Conservation (phyloP, 2,329 filamentous ascomycete species). For the Calcarisporium arbuscula region DNA sequence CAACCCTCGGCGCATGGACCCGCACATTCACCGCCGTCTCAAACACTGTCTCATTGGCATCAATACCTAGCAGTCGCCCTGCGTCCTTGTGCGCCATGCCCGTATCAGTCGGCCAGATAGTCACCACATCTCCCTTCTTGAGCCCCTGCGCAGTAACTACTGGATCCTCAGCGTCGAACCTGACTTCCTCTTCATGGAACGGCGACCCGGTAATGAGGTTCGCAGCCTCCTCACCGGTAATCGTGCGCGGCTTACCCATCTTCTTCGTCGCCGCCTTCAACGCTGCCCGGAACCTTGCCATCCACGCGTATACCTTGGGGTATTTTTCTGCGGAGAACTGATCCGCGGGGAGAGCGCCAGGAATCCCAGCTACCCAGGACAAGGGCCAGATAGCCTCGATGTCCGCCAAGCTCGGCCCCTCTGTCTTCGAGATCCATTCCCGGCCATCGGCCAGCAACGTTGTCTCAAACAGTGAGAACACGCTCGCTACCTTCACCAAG, state of each 20-base stretch:
- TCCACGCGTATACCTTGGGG: conserved; percentile 58
- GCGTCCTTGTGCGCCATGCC: conserved; percentile 52
- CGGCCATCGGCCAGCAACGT: conserved; percentile 60
- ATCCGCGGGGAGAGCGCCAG: conserved; percentile 46
- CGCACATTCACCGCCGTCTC: conserved; percentile 43
- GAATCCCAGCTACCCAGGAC: conserved; percentile 55
- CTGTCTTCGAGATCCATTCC: conserved; percentile 53
- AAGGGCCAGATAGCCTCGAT: conserved; percentile 65
- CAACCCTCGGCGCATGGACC: conserved; percentile 56
- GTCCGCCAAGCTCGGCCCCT: conserved; percentile 53
- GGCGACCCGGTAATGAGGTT: conserved; percentile 35
- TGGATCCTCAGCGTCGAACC: conserved; percentile 43
- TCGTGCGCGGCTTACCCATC: conserved; percentile 27
- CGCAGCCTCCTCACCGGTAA: conserved; percentile 50
- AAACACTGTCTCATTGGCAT: conserved; percentile 50
- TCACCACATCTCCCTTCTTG: conserved; percentile 45
- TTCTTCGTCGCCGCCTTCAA: conserved; percentile 34
- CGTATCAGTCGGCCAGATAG: conserved; percentile 57
- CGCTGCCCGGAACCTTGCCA: conserved; percentile 50
- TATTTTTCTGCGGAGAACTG: conserved; percentile 46
- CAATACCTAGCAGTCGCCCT: conserved; percentile 48
- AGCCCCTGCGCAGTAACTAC: conserved; percentile 39
- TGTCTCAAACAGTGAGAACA: conserved; percentile 54
- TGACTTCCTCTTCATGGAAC: conserved; percentile 37
- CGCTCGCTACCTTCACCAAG: conserved; percentile 45